These are phyloP conservation scores for Harringtonia lauricola DNA, from an alignment of 2,329 filamentous ascomycete species.

Conservation along the genomic window DNA sequence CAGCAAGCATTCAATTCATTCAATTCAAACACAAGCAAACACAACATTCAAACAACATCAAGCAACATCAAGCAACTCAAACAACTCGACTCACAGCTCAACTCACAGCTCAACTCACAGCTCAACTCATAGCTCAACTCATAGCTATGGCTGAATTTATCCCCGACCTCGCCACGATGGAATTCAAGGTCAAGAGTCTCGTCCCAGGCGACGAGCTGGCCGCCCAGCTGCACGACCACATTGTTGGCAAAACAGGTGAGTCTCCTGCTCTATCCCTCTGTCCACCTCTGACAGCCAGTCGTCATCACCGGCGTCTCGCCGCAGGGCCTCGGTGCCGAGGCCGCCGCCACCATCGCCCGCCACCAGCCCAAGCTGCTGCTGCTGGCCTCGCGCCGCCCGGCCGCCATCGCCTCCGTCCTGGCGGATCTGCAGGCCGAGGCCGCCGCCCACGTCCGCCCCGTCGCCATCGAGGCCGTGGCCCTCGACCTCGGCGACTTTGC, in stretches of 20 bases:
- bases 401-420: slow-evolving; percentile 4
- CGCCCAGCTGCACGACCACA: slow-evolving; percentile 5
- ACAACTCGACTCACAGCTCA: no score
- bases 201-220: slow-evolving; percentile 5
- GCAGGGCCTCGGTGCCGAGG: slow-evolving; percentile 8
- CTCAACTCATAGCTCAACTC: no score
- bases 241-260: slow-evolving; percentile 8
- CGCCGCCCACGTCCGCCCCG: slow-evolving; percentile 12
- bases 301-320: slow-evolving; percentile 11
- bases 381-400: slow-evolving; percentile 7
- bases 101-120: no score
- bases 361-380: slow-evolving; percentile 9
- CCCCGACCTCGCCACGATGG: no score
- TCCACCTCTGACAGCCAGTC: no score
- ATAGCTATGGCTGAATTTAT: no score
- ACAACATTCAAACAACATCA: no score
- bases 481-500: slow-evolving; percentile 26
- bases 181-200: background rate
- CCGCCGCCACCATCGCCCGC: slow-evolving; percentile 7
- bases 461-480: slow-evolving; percentile 18
- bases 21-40: no score
- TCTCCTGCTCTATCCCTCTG: background rate
- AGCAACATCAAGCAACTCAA: no score
- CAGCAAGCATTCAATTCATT: no score
- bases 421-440: slow-evolving; percentile 3